A percentile compares a stretch with the other conserved stretches of the same genome.
phyloP scores from a whole-genome alignment of 805 yeast species.

The Gaillardinia entomophila region DNA sequence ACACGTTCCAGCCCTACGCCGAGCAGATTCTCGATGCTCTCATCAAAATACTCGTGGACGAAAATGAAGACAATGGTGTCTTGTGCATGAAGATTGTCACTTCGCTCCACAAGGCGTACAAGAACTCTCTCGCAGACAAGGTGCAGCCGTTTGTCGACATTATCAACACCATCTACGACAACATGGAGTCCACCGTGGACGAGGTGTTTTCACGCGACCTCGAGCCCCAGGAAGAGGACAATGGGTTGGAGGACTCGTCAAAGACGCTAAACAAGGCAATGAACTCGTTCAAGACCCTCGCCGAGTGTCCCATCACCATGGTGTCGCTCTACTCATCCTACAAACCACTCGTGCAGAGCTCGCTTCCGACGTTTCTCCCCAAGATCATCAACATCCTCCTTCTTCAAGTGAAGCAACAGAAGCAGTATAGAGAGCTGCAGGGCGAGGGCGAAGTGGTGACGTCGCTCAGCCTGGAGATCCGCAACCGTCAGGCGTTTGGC shows the following conservation, averaged over 20 bases:
- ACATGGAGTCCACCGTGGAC: constrained; percentile 69
- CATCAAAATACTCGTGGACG: constrained; percentile 56
- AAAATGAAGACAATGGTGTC: constrained; percentile 95
- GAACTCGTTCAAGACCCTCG: constrained; percentile 81
- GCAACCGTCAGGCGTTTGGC: constrained; percentile 72
- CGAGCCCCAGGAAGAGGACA: constrained; percentile 10
- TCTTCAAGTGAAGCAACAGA: constrained; percentile 78
- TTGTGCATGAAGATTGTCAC: constrained; percentile 85
- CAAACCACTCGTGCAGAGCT: constrained; percentile 63
- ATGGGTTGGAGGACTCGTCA: constrained; percentile 33
- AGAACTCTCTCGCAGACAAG: constrained; percentile 55
- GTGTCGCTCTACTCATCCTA: constrained; percentile 87
- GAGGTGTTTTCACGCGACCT: constrained; percentile 50
- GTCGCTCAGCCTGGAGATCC: constrained; percentile 68
- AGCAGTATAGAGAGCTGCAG: constrained; percentile 27
- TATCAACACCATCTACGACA: constrained; percentile 70
- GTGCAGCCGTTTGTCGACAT: constrained; percentile 76
- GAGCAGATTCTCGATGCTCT: constrained; percentile 53
- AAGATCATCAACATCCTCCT: constrained; percentile 68
- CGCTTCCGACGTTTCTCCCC: constrained; percentile 76
- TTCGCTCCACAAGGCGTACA: constrained; percentile 79
- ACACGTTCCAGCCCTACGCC: constrained; percentile 69
- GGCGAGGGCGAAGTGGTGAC: constrained; percentile 58
- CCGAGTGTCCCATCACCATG: constrained; percentile 96
- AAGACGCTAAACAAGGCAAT: constrained; percentile 61